phyloP scores from a whole-genome alignment of 2,329 filamentous ascomycete genomes.

The Pseudophaeomoniella oleicola region DNA sequence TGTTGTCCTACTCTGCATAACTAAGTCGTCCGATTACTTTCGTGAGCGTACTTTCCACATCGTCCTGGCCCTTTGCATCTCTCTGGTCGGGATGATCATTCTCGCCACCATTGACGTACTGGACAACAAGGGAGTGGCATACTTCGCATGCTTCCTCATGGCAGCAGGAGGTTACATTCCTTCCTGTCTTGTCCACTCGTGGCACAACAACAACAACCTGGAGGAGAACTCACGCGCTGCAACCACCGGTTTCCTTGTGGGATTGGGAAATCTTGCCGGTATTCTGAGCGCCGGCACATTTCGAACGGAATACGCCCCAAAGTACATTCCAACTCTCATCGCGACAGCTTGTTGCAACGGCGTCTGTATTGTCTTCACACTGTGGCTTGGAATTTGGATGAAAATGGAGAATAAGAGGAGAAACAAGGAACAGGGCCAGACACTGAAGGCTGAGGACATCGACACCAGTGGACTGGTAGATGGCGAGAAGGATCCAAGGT shows the following conservation, averaged over 20 bases:
- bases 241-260: slow-evolving; percentile 32
- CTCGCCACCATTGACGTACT: slow-evolving; percentile 28
- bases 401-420: slow-evolving; percentile 26
- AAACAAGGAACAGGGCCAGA: slow-evolving; percentile 21
- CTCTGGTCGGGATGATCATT: slow-evolving; percentile 29
- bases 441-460: slow-evolving; percentile 22
- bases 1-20: slow-evolving; percentile 28
- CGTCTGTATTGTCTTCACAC: slow-evolving; percentile 24
- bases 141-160: slow-evolving; percentile 37
- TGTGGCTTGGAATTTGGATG: slow-evolving; percentile 30
- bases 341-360: slow-evolving; percentile 28
- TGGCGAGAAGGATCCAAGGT: slow-evolving; percentile 23
- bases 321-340: slow-evolving; percentile 31
- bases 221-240: slow-evolving; percentile 35
- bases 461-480: slow-evolving; percentile 23
- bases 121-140: slow-evolving; percentile 27
- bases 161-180: slow-evolving; percentile 28
- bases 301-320: neutral
- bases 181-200: slow-evolving; percentile 31
- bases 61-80: slow-evolving; percentile 22
- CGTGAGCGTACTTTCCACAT: slow-evolving; percentile 34
- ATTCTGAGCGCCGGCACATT: slow-evolving; percentile 17
- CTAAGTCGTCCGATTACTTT: slow-evolving; percentile 29
- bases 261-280: slow-evolving; percentile 33
- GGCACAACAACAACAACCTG: slow-evolving; percentile 40